Percentiles rank a stretch among this genome's conserved stretches.
These are phyloP conservation scores for Naganishia friedmannii DNA, from an alignment of 768 basidiomycete genomes.

Conservation along the genomic window DNA sequence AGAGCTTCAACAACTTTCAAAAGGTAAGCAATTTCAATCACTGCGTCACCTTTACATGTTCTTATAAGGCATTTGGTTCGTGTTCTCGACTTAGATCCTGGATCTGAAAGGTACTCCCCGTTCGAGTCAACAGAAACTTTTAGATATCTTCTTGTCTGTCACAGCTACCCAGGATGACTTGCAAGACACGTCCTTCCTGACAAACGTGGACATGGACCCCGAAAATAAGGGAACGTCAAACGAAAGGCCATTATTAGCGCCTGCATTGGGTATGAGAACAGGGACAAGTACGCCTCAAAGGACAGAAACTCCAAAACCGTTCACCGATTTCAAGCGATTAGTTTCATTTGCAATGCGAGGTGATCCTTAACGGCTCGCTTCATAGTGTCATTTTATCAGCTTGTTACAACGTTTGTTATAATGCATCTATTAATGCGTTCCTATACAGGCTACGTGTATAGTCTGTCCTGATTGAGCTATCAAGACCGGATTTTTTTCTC, in stretches of 20 bases:
- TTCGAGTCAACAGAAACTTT: slow-evolving; percentile 76
- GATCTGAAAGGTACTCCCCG: slow-evolving; percentile 92
- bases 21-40: slow-evolving; percentile 61
- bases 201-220: slow-evolving; percentile 94
- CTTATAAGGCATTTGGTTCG: not conserved
- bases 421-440: not conserved
- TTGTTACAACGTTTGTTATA: not conserved
- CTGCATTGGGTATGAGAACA: not conserved
- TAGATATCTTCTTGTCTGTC: slow-evolving; percentile 85
- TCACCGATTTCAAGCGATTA: slow-evolving; percentile 81
- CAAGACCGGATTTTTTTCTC: not conserved
- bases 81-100: slow-evolving; percentile 63
- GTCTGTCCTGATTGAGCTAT: slow-evolving; percentile 10
- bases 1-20: slow-evolving; percentile 95
- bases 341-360: slow-evolving; percentile 73
- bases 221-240: slow-evolving; percentile 29
- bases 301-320: slow-evolving; percentile 69
- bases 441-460: slow-evolving; percentile 1
- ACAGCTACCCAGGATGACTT: slow-evolving; percentile 90
- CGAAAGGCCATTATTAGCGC: slow-evolving; percentile 5
- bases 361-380: not conserved
- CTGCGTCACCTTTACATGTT: not conserved
- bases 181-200: slow-evolving; percentile 84
- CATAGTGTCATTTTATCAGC: too few relatives aligned
- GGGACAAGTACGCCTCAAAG: slow-evolving; percentile 32